Base-by-base conservation (phyloP, 352 stramenopile genomes). In the Blastocystis sp. region DNA sequence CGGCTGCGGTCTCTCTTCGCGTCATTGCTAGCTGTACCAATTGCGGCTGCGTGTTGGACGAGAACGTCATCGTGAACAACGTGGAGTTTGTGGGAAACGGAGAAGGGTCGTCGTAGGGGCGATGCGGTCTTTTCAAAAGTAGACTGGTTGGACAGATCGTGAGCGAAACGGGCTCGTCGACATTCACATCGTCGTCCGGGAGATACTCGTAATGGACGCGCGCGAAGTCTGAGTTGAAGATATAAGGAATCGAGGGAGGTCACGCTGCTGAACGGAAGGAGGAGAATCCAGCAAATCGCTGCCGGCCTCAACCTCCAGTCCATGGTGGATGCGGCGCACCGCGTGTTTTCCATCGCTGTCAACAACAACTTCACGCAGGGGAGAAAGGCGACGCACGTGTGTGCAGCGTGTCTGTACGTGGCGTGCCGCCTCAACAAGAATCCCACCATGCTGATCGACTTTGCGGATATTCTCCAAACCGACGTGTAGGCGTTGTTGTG, bases 401-500 rank as follows among this genome's bases (percentile, higher is more conserved):
- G 98, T 35, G 96, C 96, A 3, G 95, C 97, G 16, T 99, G 97
- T 92, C 93, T 99, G 59, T 99, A 99, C 91, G 98, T 98, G 77
- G 96, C 98, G 0, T 99, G 97, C 92, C 93, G 97, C 37, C 94
- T 98, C 91, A 95, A 98, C 91, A 98, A 98, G 89, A 98, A 95
- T 88, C 96, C 98, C 81, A 96, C 99, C 90, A 94, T 99, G 94
- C 94, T 99, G 24, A 98, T 99, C 91, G 97, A 99, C 92, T 99
- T 99, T 91, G 96, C 93, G 19, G 97, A 99, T 93, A 97, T 97
- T 74, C 93, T 99, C 4, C 96, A 99, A 92, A 96, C 98, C 9
- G 97, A 97, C 91, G 94, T 98, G 19, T 98, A 96, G 90, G 93
- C 91, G 12, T 90, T 95, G 10, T 0, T 61, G 0, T 26, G 24